Evolutionary conservation across 257 asterid species (phyloP), one percentile per base, ranked within the genome.

Genomic region (Fraxinus pennsylvanica): DNA sequence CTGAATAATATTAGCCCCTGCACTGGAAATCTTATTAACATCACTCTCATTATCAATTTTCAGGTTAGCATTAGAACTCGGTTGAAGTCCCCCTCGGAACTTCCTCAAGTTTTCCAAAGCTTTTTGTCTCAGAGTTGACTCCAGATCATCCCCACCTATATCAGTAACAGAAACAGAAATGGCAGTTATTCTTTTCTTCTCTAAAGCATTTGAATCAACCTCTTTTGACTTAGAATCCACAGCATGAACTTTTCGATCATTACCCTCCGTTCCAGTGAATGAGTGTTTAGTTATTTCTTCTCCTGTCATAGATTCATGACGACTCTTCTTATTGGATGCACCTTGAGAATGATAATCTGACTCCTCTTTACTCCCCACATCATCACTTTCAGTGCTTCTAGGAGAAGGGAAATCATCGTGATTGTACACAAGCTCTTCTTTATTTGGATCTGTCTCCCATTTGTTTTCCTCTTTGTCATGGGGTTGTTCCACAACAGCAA

Each of bases 51-150:
- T 75, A 72, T 71, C 52, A 68, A 9, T 72, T 78, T 79, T 74
- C 25, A 75, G 69, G 73, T 47, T 22, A 17, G 36, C 52, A 39
- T 8, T 7, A 77, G 83, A 68, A 59, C 74, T 76, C 14, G 69
- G 76, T 76, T 85, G 85, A 77, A 43, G 63, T 54, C 77, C 87
- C 71, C 81, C 88, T 68, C 78, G 81, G 73, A 90, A 94, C 85
- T 86, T 92, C 86, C 81, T 84, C 65, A 95, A 82, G 81, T 90
- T 95, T 85, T 95, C 97, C 79, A 95, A 78, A 19, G 99, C 99
- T 84, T 86, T 92, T 80, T 87, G 91, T 90, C 97, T 91, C 88
- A 95, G 82, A 77, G 87, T 79, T 25, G 81, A 80, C 86, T 95
- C 99, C 39, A 89, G 83, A 83, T 81, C 91, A 66, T 81, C 88